A percentile compares a stretch with the other conserved stretches of the same genome.
These are phyloP conservation scores for Aureobasidium vineae DNA, from an alignment of 2,329 filamentous ascomycete species.

Conservation along the genomic window DNA sequence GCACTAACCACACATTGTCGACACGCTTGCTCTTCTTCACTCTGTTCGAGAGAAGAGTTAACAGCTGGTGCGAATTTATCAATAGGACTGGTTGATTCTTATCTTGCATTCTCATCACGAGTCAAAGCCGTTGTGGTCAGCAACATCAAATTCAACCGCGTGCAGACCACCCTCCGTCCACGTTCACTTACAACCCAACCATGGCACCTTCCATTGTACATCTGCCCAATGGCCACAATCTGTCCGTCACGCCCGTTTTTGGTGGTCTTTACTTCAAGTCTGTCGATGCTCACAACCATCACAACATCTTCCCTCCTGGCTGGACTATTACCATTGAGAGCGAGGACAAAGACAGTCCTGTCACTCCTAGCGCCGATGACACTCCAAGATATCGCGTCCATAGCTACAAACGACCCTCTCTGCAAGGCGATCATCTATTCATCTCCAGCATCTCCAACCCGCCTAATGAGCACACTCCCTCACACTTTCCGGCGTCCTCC, in stretches of 20 bases:
- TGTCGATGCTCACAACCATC: slow-evolving; percentile 67
- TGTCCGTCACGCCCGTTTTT: slow-evolving; percentile 81
- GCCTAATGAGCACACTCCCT: slow-evolving; percentile 73
- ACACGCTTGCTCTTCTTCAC: neutral
- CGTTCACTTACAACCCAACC: neutral
- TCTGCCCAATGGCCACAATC: slow-evolving; percentile 82
- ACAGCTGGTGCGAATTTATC: too few relatives aligned
- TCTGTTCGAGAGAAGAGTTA: neutral
- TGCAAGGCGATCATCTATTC: slow-evolving; percentile 78
- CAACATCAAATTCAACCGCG: neutral
- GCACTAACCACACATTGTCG: neutral
- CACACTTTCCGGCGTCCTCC: slow-evolving; percentile 74
- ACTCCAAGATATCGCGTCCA: slow-evolving; percentile 50
- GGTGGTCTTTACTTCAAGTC: slow-evolving; percentile 89
- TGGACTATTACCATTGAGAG: slow-evolving; percentile 89
- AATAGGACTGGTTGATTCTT: neutral
- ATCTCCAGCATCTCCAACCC: slow-evolving; percentile 90
- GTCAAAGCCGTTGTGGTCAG: slow-evolving; percentile 17
- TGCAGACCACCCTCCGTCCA: neutral
- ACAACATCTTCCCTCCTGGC: slow-evolving; percentile 73
- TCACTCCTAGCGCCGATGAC: slow-evolving; percentile 28
- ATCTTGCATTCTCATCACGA: slow-evolving; percentile 5
- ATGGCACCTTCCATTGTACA: slow-evolving; percentile 54
- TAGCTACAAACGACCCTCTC: slow-evolving; percentile 70
- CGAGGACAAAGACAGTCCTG: slow-evolving; percentile 49